Conservation (phyloP, 768 basidiomycete species). For the Gelatoporia subvermispora region DNA sequence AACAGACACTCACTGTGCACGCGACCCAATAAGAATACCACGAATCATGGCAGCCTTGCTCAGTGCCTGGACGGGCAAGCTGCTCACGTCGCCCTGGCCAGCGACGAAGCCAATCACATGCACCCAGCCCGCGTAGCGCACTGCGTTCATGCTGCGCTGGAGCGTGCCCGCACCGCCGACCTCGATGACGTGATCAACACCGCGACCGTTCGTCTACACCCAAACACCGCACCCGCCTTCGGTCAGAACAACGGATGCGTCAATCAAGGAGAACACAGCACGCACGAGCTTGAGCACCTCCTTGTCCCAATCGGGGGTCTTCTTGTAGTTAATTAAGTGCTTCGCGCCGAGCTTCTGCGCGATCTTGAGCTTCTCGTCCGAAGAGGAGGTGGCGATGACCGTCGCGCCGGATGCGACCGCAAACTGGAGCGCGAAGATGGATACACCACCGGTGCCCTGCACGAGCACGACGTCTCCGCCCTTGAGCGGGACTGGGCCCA, state of each 20-base stretch:
- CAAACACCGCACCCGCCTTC: too few relatives aligned
- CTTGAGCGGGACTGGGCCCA: constrained; percentile 45
- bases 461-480: constrained; percentile 56
- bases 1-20: constrained; percentile 42
- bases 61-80: constrained; percentile 12
- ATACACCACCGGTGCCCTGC: constrained; percentile 53
- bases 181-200: constrained; percentile 38
- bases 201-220: constrained; percentile 24
- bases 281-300: constrained; percentile 43
- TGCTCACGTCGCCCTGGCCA: constrained; percentile 13
- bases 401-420: constrained; percentile 58
- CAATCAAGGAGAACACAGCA: neutral
- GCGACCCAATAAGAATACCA: constrained; percentile 52
- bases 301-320: constrained; percentile 52
- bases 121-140: constrained; percentile 39
- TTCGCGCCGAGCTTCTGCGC: constrained; percentile 48
- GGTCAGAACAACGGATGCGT: neutral
- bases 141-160: constrained; percentile 34
- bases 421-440: constrained; percentile 54
- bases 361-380: constrained; percentile 54
- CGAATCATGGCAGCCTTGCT: constrained; percentile 32
- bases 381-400: constrained; percentile 65
- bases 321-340: constrained; percentile 60
- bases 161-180: constrained; percentile 54
- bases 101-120: constrained; percentile 51